Evolutionary conservation across 768 basidiomycete genomes (phyloP).

Genomic region (Russula earlei): DNA sequence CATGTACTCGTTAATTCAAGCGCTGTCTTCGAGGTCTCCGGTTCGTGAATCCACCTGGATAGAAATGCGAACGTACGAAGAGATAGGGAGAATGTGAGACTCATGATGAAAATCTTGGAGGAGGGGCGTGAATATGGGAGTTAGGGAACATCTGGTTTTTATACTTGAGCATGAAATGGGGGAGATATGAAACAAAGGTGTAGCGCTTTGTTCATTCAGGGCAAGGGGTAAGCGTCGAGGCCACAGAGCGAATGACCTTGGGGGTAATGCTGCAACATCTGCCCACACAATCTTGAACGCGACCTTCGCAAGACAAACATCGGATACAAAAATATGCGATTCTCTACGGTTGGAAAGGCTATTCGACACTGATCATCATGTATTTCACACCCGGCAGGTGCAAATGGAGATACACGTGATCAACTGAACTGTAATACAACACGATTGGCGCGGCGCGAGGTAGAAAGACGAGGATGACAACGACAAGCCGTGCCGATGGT

Average conservation of each 20-base stretch:
- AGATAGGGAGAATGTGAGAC: background rate
- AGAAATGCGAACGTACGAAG: slow-evolving; percentile 10
- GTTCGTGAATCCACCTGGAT: slow-evolving; percentile 43
- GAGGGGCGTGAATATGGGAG: background rate
- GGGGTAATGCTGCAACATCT: too few relatives aligned
- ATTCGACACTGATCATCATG: too few relatives aligned
- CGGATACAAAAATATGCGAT: background rate
- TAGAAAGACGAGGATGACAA: too few relatives aligned
- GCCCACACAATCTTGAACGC: background rate
- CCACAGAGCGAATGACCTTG: background rate
- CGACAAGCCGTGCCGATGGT: too few relatives aligned
- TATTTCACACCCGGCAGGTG: too few relatives aligned
- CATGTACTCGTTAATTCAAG: slow-evolving; percentile 70
- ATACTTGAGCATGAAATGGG: background rate
- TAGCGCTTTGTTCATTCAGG: background rate
- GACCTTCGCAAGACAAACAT: background rate
- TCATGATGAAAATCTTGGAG: background rate
- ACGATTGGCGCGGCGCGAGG: too few relatives aligned
- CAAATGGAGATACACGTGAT: too few relatives aligned
- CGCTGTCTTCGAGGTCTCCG: slow-evolving; percentile 38
- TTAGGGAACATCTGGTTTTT: background rate
- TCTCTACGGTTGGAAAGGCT: too few relatives aligned
- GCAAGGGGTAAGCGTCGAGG: background rate
- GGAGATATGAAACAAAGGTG: background rate
- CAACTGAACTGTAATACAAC: too few relatives aligned